Base-by-base conservation (phyloP, 768 basidiomycete species). In the Boletales sp. region DNA sequence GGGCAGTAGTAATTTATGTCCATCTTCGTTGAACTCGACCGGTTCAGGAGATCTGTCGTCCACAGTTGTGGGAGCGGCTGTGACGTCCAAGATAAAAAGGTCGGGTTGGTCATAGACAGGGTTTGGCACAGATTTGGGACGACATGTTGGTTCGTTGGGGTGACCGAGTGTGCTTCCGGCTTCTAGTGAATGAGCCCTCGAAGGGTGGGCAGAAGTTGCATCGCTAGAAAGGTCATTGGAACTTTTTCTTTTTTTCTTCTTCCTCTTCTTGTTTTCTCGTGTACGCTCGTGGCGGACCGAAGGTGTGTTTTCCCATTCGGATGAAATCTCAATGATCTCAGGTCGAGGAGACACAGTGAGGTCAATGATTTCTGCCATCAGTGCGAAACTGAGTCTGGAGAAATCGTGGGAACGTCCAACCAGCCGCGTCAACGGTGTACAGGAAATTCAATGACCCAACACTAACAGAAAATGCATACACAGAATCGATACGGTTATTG, bases 11-110 rank as follows among this genome's bases (percentile, higher is more conserved):
- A 91, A 56, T 42, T 53, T 45, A 45, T 35, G 47, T 8, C 10
- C 36, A 11, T 45, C 57, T 41, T 30, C 37, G 46, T 55, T 65
- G 61, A 54, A 41, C 44, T 67, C 57, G 8, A 49, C 49, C 0
- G 52, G 45, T 18, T 52, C 54, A 18, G 57, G 37, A 37, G 32
- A 50, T 21, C 14, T 48, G 17, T 47, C 53, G 39, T 50, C 52
- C 18, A 61, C 50, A 14, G 72, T 65, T 18, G 80, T 48, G 1
- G 67, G 58, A 11, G 70, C 62, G 4, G 81, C 76, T 5, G 60
- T 57, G 17, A 66, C 60, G 55, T 87, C 86, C 47, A 84, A 58
- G 57, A 73, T 77, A 60, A 83, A 86, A 10, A 79, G 46, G 21
- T 42, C 53, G 27, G 52, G 36, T 40, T 61, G 54, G 19, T 52